Evolutionary conservation across 2,329 filamentous ascomycete genomes (phyloP), one percentile per base, ranked within the genome.

Genomic region (Cadophora malorum): DNA sequence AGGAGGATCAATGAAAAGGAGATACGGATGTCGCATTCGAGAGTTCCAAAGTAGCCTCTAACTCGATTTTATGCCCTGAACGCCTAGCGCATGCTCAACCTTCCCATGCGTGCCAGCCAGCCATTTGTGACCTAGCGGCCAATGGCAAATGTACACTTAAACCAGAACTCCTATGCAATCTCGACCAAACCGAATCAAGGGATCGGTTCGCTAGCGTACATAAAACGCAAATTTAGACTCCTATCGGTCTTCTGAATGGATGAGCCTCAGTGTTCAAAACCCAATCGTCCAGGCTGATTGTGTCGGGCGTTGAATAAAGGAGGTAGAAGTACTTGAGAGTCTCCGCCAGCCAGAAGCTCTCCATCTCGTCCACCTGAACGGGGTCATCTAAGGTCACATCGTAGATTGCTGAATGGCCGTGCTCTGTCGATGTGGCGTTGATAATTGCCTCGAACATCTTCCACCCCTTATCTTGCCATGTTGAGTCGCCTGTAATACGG

Each of bases 241-340:
- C 70, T 16, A 58, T 50, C n/a, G 76, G 76, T 47, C 77, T 62
- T 60, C 70, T 76, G 60, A 78, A 78, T 50, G 76, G 75, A 74
- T 78, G 77, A 16, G 80, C 80, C 67, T 81, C 80, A 10, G 80
- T 81, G 67, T 81, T 81, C 75, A 91, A 80, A 53, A 91, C 88
- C 80, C 83, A 91, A 6, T 90, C 84, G 78, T 92, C 90, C 75
- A 92, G 77, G 77, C 85, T 90, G 35, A 90, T 81, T 21, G 85
- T 74, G 33, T 84, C 82, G 0, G 91, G 89, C 66, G 90, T 86
- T 25, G 88, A 88, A 78, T 92, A 97, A 61, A 97, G 83, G 66
- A 97, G 79, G 78, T 93, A 97, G 73, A 96, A 97, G 77, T 97
- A 97, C 83, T 97, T 97, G 74, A 97, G 82, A 50, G 93, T 97